These are phyloP conservation scores for Citropsis articulata DNA, from an alignment of 345 rosid genomes.

Conservation along the genomic window DNA sequence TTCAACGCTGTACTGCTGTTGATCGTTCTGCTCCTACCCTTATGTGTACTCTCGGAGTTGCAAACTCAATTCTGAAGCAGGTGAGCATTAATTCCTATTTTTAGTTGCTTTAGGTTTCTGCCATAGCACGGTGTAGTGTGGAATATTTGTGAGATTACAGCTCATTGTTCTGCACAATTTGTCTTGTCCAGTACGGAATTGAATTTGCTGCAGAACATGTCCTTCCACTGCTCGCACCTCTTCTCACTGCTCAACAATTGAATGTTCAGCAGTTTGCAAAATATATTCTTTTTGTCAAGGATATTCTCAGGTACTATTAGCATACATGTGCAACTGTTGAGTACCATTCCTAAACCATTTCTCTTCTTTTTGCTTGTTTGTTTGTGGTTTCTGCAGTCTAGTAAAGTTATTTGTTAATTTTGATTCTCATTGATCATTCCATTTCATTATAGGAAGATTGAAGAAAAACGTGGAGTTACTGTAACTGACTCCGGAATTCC, in stretches of 20 bases:
- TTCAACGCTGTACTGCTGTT: conserved; percentile 92
- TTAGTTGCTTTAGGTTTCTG: conserved; percentile 9
- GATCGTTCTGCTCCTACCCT: conserved; percentile 96
- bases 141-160: conserved; percentile 7
- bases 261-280: conserved; percentile 93
- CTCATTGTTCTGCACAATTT: conserved; percentile 12
- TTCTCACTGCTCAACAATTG: conserved; percentile 88
- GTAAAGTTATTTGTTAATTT: neutral
- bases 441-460: conserved; percentile 59
- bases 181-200: conserved; percentile 67
- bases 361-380: neutral
- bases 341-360: neutral
- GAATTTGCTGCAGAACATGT: conserved; percentile 89
- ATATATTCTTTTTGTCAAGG: conserved; percentile 90
- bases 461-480: conserved; percentile 79
- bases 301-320: conserved; percentile 64
- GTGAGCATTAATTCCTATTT: conserved; percentile 25
- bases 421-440: conserved; percentile 4
- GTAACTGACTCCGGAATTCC: conserved; percentile 60
- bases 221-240: conserved; percentile 78
- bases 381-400: neutral
- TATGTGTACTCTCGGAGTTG: conserved; percentile 94
- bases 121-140: neutral
- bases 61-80: conserved; percentile 86
- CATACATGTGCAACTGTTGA: conserved; percentile 2